A percentile compares a stretch with the other conserved stretches of the same genome.
phyloP scores from a whole-genome alignment of 106 monocot species.

The Dioscorea zingiberensis region DNA sequence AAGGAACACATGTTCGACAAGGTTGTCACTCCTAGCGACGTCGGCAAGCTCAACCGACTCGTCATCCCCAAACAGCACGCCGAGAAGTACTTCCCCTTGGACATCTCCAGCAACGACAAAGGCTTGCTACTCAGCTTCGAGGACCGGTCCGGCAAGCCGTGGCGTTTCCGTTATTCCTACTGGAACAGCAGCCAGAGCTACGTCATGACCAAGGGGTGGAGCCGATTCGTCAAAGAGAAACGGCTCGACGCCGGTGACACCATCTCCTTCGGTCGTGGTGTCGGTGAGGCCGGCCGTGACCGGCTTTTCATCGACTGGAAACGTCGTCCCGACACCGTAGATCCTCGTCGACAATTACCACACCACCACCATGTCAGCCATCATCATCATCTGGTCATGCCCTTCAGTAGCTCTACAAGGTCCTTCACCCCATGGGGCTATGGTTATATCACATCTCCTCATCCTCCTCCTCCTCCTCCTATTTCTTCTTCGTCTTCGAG shows the following conservation, averaged over 20 bases:
- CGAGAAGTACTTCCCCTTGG: slow-evolving; percentile 83
- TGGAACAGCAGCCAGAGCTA: slow-evolving; percentile 99
- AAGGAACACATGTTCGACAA: slow-evolving; percentile 97
- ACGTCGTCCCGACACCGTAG: background rate
- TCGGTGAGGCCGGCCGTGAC: slow-evolving; percentile 9
- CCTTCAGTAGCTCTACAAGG: background rate
- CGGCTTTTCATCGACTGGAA: background rate
- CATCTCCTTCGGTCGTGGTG: slow-evolving; percentile 72
- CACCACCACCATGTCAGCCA: too few species aligned
- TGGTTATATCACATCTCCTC: too few species aligned
- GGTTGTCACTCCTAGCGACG: slow-evolving; percentile 90
- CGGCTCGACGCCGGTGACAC: slow-evolving; percentile 82
- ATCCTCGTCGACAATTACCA: too few species aligned
- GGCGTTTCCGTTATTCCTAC: slow-evolving; percentile 96
- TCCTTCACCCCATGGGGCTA: too few species aligned
- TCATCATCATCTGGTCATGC: too few species aligned
- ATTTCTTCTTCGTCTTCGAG: background rate
- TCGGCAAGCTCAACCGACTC: slow-evolving; percentile 87
- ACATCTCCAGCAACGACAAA: slow-evolving; percentile 52
- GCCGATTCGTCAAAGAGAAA: slow-evolving; percentile 96
- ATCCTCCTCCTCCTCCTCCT: too few species aligned
- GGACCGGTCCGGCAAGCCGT: slow-evolving; percentile 71
- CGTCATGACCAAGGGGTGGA: slow-evolving; percentile 98
- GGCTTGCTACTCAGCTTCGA: slow-evolving; percentile 76
- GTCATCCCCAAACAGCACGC: slow-evolving; percentile 98